Evolutionary conservation across 345 rosid genomes (phyloP).

Genomic region (Syzygium aqueum): DNA sequence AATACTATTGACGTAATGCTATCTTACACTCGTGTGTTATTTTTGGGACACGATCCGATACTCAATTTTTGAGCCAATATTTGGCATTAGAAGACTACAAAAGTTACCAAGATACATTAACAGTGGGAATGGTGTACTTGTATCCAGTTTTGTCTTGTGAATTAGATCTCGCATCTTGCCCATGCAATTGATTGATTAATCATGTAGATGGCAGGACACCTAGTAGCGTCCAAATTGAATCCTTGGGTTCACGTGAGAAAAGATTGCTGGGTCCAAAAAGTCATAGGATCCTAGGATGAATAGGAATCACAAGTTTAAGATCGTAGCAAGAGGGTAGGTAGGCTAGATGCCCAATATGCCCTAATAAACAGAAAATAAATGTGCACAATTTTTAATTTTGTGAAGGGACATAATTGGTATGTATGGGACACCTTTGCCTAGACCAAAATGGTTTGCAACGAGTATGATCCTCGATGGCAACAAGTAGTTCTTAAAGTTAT

Average conservation of each 20-base stretch:
- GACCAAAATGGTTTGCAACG: not conserved
- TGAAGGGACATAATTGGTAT: not conserved
- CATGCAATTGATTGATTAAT: not conserved
- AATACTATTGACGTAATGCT: accelerated
- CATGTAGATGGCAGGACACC: not conserved
- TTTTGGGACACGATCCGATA: accelerated
- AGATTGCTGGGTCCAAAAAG: not conserved
- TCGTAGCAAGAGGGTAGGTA: not conserved
- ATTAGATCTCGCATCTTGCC: not conserved
- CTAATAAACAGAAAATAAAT: not conserved
- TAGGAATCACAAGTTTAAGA: not conserved
- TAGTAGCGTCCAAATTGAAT: not conserved
- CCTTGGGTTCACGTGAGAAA: not conserved
- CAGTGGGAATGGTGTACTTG: not conserved
- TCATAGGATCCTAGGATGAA: not conserved
- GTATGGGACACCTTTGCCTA: not conserved
- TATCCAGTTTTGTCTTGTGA: not conserved
- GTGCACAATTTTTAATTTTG: not conserved
- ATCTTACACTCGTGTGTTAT: not conserved
- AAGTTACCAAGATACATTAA: too few relatives aligned
- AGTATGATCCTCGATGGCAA: not conserved
- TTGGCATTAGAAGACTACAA: not conserved
- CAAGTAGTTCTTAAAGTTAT: not conserved
- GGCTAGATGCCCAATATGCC: not conserved
- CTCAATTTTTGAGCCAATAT: not conserved